phyloP scores from a whole-genome alignment of 2,329 filamentous ascomycete genomes.

The Penicillium sp. region DNA sequence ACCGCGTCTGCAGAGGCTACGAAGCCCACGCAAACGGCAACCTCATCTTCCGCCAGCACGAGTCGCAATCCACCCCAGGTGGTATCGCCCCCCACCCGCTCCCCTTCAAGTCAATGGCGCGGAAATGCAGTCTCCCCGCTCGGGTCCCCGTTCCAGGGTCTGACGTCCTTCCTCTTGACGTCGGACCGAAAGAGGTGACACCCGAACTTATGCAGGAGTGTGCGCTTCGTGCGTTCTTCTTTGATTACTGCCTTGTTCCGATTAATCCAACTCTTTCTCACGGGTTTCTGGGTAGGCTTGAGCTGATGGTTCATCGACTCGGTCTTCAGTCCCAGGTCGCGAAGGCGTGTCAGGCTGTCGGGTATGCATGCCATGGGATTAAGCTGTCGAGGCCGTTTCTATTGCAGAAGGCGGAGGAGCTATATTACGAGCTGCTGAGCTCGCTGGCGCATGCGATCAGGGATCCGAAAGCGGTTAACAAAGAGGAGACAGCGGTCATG shows the following conservation, averaged over 20 bases:
- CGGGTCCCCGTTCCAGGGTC: slow-evolving; percentile 1
- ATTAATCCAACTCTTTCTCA: not conserved
- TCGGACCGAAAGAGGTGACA: not conserved
- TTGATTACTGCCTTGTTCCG: slow-evolving; percentile 6
- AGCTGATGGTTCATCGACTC: not conserved
- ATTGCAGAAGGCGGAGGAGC: not conserved
- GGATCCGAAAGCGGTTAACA: not conserved
- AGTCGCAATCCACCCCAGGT: not conserved
- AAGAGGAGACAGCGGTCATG: not conserved
- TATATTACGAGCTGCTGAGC: slow-evolving; percentile 6
- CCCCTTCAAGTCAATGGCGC: slow-evolving; percentile 1
- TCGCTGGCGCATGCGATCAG: not conserved
- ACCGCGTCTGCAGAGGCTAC: slow-evolving; percentile 11
- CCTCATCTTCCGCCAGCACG: slow-evolving; percentile 10
- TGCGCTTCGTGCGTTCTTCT: slow-evolving; percentile 12
- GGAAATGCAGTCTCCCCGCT: slow-evolving; percentile 10
- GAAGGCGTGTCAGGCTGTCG: slow-evolving; percentile 15
- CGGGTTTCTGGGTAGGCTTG: slow-evolving; percentile 7
- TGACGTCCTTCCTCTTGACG: not conserved
- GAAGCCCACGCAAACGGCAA: not conserved
- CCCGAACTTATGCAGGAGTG: not conserved
- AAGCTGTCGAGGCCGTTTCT: slow-evolving; percentile 8
- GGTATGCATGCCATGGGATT: slow-evolving; percentile 6
- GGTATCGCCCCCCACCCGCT: not conserved
- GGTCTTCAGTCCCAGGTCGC: slow-evolving; percentile 6